Base-by-base conservation (phyloP, 1,139 yeast genomes). In the Candida dubliniensis region DNA sequence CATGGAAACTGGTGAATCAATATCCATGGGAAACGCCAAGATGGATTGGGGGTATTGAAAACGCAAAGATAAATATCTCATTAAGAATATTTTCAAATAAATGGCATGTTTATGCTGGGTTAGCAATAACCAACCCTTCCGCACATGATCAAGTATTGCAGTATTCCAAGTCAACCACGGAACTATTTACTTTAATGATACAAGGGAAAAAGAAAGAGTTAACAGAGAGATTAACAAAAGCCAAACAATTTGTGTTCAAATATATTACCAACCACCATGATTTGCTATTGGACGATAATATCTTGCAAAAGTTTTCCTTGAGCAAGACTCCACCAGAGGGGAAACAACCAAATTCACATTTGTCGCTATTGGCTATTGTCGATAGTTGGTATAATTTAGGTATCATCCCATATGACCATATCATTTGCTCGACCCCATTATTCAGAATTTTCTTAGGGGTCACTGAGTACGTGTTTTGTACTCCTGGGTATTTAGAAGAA, bases 81-180 rank as follows among this genome's bases (percentile, higher is more conserved):
- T 69, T 93, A 59, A 75, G 99, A 52, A 93, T 93, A 38, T 93
- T 76, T 63, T 83, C 96, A 27, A 93, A 91, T 66, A 90, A 91
- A 64, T 93, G 97, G 96, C 99, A 93, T 60, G 99, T 93, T 23
- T 93, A 93, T 60, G 99, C 99, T 4, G 99, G 99, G 0, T 73
- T 93, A 55, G 97, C 98, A 9, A 91, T 93, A 49, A 87, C 96
- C 2, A 93, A 93, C 60, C 97, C 97, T 0, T 81, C 93, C 26
- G 98, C 99, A 0, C 97, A 91, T 59, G 80, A 77, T 34, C 99
- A 93, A 64, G 86, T 95, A 15, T 73, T 88, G 48, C 98, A 91
- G 61, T 93, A 91, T 60, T 87, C 98, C 2, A 77, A 81, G 40
- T 87, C 96, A 1, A 84, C 87, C 1, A 84, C 95, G 0, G 95